Evolutionary conservation across 1,284 basidiomycete genomes (phyloP).

Genomic region (Leccinum angustisporum): DNA sequence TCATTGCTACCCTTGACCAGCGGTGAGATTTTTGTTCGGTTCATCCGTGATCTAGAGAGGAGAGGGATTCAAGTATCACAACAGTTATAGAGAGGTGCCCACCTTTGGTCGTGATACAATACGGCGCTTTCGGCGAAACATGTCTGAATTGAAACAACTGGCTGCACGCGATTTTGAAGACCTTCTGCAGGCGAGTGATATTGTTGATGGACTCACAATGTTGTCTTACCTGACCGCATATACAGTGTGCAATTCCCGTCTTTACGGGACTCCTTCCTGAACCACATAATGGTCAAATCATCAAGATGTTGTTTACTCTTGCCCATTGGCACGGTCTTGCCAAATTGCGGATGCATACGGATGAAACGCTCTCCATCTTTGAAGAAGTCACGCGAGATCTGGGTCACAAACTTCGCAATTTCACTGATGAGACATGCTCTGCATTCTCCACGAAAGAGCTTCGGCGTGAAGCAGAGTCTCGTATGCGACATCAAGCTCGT

Average conservation of each 20-base stretch:
- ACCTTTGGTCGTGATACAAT: not conserved
- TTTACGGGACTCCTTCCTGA: not conserved
- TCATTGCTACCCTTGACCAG: no score
- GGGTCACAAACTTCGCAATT: not conserved
- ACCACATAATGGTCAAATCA: not conserved
- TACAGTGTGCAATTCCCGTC: not conserved
- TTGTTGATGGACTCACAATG: not conserved
- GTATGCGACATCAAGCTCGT: not conserved
- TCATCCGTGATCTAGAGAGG: no score
- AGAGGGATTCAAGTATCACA: not conserved
- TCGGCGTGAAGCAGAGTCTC: not conserved
- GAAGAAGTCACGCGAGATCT: not conserved
- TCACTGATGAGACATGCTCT: not conserved
- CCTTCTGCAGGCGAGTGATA: not conserved
- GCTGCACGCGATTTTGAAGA: not conserved
- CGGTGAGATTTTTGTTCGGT: not conserved
- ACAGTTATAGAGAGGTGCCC: not conserved
- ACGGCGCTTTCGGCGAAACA: not conserved
- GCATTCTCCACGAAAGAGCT: not conserved
- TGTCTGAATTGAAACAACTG: not conserved
- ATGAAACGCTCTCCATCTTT: not conserved
- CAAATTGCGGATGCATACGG: not conserved
- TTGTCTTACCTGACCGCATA: not conserved
- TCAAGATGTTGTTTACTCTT: not conserved
- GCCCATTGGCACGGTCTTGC: not conserved